These are phyloP conservation scores for Yarrowia sp. DNA, from an alignment of 805 yeast genomes.

Conservation along the genomic window DNA sequence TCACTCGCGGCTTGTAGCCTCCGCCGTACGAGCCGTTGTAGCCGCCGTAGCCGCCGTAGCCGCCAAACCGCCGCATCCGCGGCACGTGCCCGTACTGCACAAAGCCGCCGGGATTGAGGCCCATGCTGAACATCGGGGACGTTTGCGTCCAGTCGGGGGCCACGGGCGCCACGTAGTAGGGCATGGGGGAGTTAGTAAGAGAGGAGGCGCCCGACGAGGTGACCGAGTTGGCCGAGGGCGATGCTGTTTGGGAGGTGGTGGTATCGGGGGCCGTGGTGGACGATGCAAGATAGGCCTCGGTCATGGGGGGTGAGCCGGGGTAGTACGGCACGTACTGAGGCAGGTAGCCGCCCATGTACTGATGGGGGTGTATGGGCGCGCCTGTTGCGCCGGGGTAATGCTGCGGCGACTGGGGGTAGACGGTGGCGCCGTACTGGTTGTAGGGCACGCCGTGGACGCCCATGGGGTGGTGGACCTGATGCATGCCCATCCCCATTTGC, in stretches of 20 bases:
- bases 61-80: slow-evolving; percentile 34
- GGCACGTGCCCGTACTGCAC: slow-evolving; percentile 24
- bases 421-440: slow-evolving; percentile 12
- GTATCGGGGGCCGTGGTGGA: slow-evolving; percentile 22
- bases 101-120: slow-evolving; percentile 5
- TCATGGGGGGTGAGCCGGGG: slow-evolving; percentile 33
- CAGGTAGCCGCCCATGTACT: slow-evolving; percentile 18
- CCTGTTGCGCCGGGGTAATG: not conserved
- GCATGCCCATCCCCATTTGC: slow-evolving; percentile 29
- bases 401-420: slow-evolving; percentile 30
- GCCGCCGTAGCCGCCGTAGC: slow-evolving; percentile 25
- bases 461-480: slow-evolving; percentile 14
- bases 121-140: slow-evolving; percentile 29
- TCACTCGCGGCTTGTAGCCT: slow-evolving; percentile 28
- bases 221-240: slow-evolving; percentile 40
- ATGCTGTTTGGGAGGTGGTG: slow-evolving; percentile 34
- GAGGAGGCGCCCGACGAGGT: slow-evolving; percentile 39
- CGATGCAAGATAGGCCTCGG: slow-evolving; percentile 29
- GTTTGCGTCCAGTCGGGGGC: slow-evolving; percentile 31
- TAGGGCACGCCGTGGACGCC: slow-evolving; percentile 16
- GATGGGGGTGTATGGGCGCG: not conserved
- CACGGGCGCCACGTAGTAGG: slow-evolving; percentile 34
- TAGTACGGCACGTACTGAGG: slow-evolving; percentile 30
- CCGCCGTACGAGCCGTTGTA: slow-evolving; percentile 24
- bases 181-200: slow-evolving; percentile 45